Evolutionary conservation across 2,329 filamentous ascomycete species (phyloP), one percentile per base, ranked within the genome.

Genomic region (Penicillium sp.): DNA sequence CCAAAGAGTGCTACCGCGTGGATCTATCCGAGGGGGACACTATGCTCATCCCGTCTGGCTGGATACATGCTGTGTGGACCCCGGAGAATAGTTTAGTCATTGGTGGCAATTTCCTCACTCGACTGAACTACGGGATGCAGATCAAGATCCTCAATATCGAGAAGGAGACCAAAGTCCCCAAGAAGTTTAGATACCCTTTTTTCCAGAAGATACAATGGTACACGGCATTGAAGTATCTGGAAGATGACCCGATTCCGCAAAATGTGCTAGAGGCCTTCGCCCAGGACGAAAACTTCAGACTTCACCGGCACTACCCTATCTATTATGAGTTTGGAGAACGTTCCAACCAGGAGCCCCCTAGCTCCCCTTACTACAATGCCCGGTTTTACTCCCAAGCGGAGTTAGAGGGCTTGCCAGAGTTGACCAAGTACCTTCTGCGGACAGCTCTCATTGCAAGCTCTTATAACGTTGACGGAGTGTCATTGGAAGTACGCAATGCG

Each of bases 171-270:
- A 85, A 87, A 59, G 86, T 88, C 4, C 83, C 85, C 1, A 76
- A 81, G 62, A 88, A 87, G 63, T 89, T 89, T 69, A 78, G 86
- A 50, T 89, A 89, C 67, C 87, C 87, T 2, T 85, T 83, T 69
- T 89, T 89, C 69, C 86, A 89, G 68, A 87, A 86, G 67, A 83
- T 88, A 54, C 86, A 88, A 78, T 89, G 87, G 87, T 85, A 87
- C 63, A 81, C 85, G 2, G 79, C 83, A n/a, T 76, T 88, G 66
- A 81, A 84, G 63, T 89, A 89, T 65, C 76, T 89, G 37, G 80
- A 84, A 52, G 80, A 84, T 27, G 87, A 89, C 69, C 86, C 86
- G 2, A 72, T 89, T n/a, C 86, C 87, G 1, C 73, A 77, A 25
- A 76, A 75, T 43, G 80, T 89, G 5, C 75, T 82, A 49, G 77